These are phyloP conservation scores for Tremellales sp. DNA, from an alignment of 1,284 basidiomycete genomes.

Conservation along the genomic window DNA sequence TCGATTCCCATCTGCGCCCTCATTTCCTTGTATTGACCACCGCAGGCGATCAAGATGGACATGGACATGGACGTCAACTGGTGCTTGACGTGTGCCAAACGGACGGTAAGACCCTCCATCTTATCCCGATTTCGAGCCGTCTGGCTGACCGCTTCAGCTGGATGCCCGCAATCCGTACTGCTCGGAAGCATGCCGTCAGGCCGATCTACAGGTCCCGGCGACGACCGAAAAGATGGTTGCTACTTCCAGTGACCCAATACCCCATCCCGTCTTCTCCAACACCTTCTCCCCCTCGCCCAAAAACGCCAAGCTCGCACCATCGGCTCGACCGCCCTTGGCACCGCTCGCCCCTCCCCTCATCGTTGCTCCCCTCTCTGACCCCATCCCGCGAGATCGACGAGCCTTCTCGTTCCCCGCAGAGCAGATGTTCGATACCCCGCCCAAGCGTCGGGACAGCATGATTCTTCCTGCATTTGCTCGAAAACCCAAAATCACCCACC, in stretches of 20 bases:
- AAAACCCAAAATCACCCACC: slow-evolving; percentile 16
- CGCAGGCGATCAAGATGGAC: slow-evolving; percentile 9
- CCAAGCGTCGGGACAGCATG: slow-evolving; percentile 7
- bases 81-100: slow-evolving; percentile 37
- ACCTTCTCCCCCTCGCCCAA: slow-evolving; percentile 4
- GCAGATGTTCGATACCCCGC: slow-evolving; percentile 9
- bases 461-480: slow-evolving; percentile 27
- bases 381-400: slow-evolving; percentile 28
- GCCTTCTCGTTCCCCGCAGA: slow-evolving; percentile 43
- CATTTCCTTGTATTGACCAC: too few relatives aligned
- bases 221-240: too few relatives aligned
- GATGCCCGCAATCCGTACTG: slow-evolving; percentile 37
- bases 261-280: too few relatives aligned
- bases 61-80: slow-evolving; percentile 33
- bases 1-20: too few relatives aligned
- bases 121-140: background rate
- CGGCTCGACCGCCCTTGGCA: slow-evolving; percentile 6
- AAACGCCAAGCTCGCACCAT: slow-evolving; percentile 2
- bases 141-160: slow-evolving; percentile 17
- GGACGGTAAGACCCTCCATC: slow-evolving; percentile 25
- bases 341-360: slow-evolving; percentile 4
- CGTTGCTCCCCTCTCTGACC: background rate
- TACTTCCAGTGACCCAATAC: slow-evolving; percentile 10
- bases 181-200: slow-evolving; percentile 32
- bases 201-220: slow-evolving; percentile 24